Conservation (phyloP, 2,329 filamentous ascomycete genomes). For the Penicillium sp. region DNA sequence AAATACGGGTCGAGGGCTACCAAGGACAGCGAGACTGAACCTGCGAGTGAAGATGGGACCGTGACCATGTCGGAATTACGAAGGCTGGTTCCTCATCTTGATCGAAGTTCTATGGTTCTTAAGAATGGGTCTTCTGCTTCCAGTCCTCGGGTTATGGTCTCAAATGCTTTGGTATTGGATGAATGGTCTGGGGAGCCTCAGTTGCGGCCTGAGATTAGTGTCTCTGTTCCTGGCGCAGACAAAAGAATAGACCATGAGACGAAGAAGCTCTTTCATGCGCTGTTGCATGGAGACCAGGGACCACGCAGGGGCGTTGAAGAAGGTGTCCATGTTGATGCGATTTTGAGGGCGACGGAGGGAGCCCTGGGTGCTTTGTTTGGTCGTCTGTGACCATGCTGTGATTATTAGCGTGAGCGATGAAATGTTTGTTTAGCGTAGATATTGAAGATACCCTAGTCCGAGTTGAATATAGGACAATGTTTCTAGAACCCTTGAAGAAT, state of each 20-base stretch:
- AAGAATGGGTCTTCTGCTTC: constrained; percentile 14
- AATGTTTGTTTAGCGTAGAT: neutral
- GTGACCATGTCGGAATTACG: constrained; percentile 28
- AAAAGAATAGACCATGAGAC: constrained; percentile 40
- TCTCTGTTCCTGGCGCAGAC: constrained; percentile 23
- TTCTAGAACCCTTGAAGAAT: neutral
- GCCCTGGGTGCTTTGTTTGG: constrained; percentile 37
- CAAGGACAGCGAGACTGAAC: constrained; percentile 4
- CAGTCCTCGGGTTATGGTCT: constrained; percentile 30
- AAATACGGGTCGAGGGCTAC: constrained; percentile 21
- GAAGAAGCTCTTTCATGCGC: constrained; percentile 40
- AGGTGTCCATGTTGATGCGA: constrained; percentile 26
- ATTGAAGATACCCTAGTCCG: constrained; percentile 7
- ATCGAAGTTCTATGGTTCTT: constrained; percentile 39
- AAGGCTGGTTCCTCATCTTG: constrained; percentile 37
- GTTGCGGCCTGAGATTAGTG: constrained; percentile 38
- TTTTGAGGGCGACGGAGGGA: constrained; percentile 39
- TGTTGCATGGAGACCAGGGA: constrained; percentile 28
- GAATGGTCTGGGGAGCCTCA: constrained; percentile 44
- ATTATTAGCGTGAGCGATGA: neutral
- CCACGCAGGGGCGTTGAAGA: constrained; percentile 13
- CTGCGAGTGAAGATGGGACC: constrained; percentile 9
- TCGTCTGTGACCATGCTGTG: constrained; percentile 5
- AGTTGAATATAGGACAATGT: neutral
- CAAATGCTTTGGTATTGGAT: constrained; percentile 38